Percentiles rank a stretch among this genome's conserved stretches.
Conservation (phyloP, 768 basidiomycete species). For the Mycena epipterygia region DNA sequence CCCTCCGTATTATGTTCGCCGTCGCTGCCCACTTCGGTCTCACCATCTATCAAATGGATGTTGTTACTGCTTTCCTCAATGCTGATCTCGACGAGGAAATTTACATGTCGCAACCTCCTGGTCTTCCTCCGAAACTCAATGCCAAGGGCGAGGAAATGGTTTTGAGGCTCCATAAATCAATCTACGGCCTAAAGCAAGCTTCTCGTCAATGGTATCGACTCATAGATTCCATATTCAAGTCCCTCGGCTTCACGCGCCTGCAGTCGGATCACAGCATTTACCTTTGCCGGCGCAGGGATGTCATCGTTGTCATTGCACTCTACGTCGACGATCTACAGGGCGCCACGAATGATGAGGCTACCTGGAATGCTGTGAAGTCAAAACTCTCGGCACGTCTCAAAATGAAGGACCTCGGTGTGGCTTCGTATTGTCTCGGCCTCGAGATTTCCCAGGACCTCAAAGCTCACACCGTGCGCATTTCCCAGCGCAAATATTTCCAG, state of each 20-base stretch:
- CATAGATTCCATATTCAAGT: not conserved
- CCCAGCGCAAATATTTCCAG: too few relatives aligned
- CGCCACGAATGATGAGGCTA: not conserved
- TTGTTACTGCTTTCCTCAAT: not conserved
- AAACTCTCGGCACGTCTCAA: not conserved
- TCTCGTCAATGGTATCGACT: not conserved
- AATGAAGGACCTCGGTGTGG: not conserved
- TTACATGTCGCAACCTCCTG: not conserved
- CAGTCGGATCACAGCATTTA: not conserved
- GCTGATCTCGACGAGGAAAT: not conserved
- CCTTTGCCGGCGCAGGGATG: not conserved
- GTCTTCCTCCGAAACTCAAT: too few relatives aligned
- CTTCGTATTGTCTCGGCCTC: not conserved
- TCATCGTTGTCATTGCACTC: not conserved
- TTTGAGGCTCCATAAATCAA: not conserved
- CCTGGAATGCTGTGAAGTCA: not conserved
- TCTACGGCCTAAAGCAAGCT: not conserved
- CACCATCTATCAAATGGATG: too few relatives aligned
- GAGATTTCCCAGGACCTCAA: too few relatives aligned
- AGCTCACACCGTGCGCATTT: too few relatives aligned
- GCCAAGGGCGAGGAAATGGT: not conserved
- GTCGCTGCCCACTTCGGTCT: too few relatives aligned
- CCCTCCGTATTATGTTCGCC: too few relatives aligned
- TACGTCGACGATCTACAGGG: not conserved
- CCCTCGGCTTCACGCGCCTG: not conserved